Conservation (phyloP, 2,329 filamentous ascomycete species). For the Fulvia fulva region DNA sequence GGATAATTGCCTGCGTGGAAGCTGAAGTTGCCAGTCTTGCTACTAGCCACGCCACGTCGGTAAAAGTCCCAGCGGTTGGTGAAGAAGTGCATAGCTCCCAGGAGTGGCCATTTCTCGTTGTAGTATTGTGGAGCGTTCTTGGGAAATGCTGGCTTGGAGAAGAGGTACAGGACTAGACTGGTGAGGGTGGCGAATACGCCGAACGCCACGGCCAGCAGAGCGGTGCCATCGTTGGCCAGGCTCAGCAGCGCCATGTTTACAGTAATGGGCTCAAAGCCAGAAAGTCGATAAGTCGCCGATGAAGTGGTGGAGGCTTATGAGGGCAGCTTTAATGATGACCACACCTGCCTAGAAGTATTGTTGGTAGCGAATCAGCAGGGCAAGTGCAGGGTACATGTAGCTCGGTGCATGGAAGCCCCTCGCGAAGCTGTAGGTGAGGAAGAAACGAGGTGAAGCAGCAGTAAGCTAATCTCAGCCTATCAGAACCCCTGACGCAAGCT, state of each 20-base stretch:
- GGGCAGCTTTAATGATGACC: too few species aligned
- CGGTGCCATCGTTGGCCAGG: neutral
- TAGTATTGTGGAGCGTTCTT: conserved; percentile 24
- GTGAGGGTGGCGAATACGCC: conserved; percentile 13
- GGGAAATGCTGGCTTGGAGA: conserved; percentile 21
- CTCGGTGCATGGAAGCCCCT: neutral
- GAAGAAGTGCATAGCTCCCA: conserved; percentile 48
- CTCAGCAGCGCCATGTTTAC: conserved; percentile 7
- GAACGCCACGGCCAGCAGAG: conserved; percentile 9
- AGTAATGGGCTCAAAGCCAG: neutral
- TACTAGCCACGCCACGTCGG: conserved; percentile 29
- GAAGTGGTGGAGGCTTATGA: too few species aligned
- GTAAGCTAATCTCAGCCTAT: too few species aligned
- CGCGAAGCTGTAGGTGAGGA: neutral
- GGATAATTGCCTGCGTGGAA: conserved; percentile 47
- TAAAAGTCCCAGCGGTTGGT: conserved; percentile 46
- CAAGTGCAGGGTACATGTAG: too few species aligned
- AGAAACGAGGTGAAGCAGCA: neutral
- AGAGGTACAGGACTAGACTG: conserved; percentile 20
- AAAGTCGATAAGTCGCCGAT: too few species aligned
- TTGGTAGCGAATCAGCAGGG: neutral
- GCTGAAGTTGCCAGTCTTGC: conserved; percentile 44
- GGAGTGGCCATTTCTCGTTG: conserved; percentile 36
- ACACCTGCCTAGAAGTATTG: neutral
- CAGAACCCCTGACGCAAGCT: too few species aligned